Evolutionary conservation across 2,329 filamentous ascomycete species (phyloP), one percentile per base, ranked within the genome.

Genomic region (Didymella sp.): DNA sequence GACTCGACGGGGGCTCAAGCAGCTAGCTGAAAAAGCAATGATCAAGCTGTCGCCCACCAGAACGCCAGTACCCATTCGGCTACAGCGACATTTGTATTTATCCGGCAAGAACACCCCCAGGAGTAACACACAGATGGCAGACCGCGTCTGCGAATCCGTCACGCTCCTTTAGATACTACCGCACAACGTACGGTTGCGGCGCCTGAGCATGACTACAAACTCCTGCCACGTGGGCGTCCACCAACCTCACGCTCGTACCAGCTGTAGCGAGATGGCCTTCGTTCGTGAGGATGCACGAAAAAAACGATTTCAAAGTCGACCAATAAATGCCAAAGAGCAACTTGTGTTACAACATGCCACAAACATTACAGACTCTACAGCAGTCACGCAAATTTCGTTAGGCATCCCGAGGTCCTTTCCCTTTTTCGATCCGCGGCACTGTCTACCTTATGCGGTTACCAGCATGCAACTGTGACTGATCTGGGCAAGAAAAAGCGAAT

Each of bases 401-500:
- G 51, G 35, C 24, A 51, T 33, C n/a, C n/a, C n/a, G n/a, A n/a
- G n/a, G n/a, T n/a, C 54, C 42, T n/a, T 51, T 30, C 33, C 27
- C 33, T 41, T 44, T 49, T 24, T 58, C 42, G 48, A 61, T 59
- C 37, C 56, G 61, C 63, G 47, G 40, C 48, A 52, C 42, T 33
- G n/a, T 31, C 51, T 43, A 11, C 59, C 35, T 25, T 33, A 41
- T 62, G 37, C 30, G 53, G 55, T 44, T 49, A 59, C 44, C 49
- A 24, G 37, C 19, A 58, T 65, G 67, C 64, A 68, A 42, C 51
- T 56, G 31, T 45, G 22, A 33, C 60, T 64, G 28, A 35, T 53
- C 56, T 54, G 47, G 64, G 67, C 54, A 68, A 62, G 45, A 56
- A 51, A 59, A 63, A 64, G 63, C 67, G 64, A 68, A 42, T 19